Percentiles rank a stretch among this genome's conserved stretches.
Evolutionary conservation across 805 yeast genomes (phyloP).

Genomic region (Candida germanica): DNA sequence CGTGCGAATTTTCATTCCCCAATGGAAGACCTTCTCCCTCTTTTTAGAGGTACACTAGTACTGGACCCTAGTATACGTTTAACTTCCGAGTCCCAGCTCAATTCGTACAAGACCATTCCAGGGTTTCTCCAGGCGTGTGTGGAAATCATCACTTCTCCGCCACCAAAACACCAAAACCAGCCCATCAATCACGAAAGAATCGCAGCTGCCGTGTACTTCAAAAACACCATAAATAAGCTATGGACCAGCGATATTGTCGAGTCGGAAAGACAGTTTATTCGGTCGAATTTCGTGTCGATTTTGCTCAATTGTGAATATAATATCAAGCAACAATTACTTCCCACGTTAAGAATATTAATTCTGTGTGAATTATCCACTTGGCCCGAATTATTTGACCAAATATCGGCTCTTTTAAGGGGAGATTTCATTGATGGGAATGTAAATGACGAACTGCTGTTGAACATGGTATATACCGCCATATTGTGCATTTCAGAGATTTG

Average conservation of each 20-base stretch:
- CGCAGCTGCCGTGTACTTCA: constrained; percentile 80
- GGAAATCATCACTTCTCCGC: constrained; percentile 40
- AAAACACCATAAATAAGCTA: constrained; percentile 62
- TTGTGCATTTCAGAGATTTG: constrained; percentile 67
- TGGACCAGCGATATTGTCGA: constrained; percentile 60
- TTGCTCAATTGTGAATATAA: constrained; percentile 40
- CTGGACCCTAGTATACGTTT: constrained; percentile 3
- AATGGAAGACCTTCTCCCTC: not conserved
- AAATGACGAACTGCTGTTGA: constrained; percentile 3
- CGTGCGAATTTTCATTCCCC: too few species aligned
- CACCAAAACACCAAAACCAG: constrained; percentile 4
- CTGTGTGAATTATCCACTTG: constrained; percentile 35
- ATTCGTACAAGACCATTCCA: constrained; percentile 2
- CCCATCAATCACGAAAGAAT: constrained; percentile 44
- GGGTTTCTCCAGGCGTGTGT: constrained; percentile 11
- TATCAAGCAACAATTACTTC: constrained; percentile 38
- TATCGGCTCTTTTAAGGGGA: not conserved
- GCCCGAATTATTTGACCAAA: constrained; percentile 27
- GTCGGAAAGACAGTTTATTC: constrained; percentile 73
- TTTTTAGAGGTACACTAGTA: constrained; percentile 4
- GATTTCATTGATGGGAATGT: not conserved
- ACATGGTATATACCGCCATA: constrained; percentile 59
- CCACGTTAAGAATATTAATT: constrained; percentile 33
- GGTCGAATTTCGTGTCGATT: constrained; percentile 64
- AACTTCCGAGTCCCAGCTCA: not conserved